Conservation (phyloP, 805 yeast species). For the Candida insectorum region DNA sequence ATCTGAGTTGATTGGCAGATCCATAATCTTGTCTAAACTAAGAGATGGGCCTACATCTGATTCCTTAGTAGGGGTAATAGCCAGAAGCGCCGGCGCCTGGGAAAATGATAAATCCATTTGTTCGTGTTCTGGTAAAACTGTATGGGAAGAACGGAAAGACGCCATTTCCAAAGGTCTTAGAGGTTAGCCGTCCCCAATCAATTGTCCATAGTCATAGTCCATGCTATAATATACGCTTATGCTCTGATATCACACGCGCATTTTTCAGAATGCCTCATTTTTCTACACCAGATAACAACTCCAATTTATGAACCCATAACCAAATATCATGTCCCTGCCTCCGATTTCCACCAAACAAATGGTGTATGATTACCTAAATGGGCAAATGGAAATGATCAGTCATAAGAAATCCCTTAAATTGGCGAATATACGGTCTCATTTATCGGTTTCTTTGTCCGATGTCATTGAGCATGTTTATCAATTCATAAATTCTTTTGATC, state of each 20-base stretch:
- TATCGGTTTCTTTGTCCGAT: conserved; percentile 14
- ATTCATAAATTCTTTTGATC: conserved; percentile 18
- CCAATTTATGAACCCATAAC: too few relatives aligned
- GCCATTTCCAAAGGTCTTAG: conserved; percentile 55
- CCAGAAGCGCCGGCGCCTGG: conserved; percentile 97
- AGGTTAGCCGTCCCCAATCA: conserved; percentile 6
- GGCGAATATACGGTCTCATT: conserved; percentile 10
- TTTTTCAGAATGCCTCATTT: too few relatives aligned
- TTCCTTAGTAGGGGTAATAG: conserved; percentile 80
- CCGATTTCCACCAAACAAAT: neutral
- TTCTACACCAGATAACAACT: too few relatives aligned
- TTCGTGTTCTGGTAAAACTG: conserved; percentile 90
- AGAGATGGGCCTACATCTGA: conserved; percentile 38
- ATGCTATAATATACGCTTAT: too few relatives aligned
- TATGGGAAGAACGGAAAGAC: conserved; percentile 91
- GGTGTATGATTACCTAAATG: conserved; percentile 16
- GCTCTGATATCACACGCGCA: too few relatives aligned
- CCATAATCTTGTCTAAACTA: conserved; percentile 46
- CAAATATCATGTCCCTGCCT: too few relatives aligned
- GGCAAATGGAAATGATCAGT: conserved; percentile 20
- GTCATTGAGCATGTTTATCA: conserved; percentile 21
- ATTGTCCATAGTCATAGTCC: too few relatives aligned
- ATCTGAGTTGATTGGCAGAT: conserved; percentile 68
- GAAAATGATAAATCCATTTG: conserved; percentile 92
- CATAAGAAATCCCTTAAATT: conserved; percentile 19